phyloP scores from a whole-genome alignment of 2,329 filamentous ascomycete genomes.

The Exophiala alcalophila region DNA sequence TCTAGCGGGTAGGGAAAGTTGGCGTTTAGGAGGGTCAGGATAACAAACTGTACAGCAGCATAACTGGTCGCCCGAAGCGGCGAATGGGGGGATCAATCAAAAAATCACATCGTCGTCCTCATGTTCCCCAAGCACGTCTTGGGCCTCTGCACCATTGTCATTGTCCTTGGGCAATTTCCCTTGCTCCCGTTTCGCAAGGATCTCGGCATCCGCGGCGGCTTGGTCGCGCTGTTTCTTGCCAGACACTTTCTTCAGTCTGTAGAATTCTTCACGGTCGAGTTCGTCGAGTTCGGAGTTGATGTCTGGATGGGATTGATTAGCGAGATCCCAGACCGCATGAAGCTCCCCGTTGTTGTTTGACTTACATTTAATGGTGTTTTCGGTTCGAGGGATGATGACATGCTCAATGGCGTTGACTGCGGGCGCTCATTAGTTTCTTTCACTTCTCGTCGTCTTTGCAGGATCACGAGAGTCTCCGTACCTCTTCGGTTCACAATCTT shows the following conservation, averaged over 20 bases:
- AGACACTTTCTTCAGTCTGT: conserved; percentile 91
- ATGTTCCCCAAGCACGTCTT: conserved; percentile 68
- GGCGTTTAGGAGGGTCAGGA: conserved; percentile 9
- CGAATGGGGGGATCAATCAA: too few relatives aligned
- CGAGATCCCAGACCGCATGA: not conserved
- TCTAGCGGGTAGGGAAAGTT: conserved; percentile 5
- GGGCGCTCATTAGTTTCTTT: conserved; percentile 31
- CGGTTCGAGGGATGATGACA: conserved; percentile 92
- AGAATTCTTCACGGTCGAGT: conserved; percentile 96
- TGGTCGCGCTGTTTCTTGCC: conserved; percentile 78
- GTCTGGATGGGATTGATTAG: conserved; percentile 49
- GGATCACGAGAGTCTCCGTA: conserved; percentile 39
- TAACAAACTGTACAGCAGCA: conserved; percentile 9
- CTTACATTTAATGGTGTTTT: conserved; percentile 98
- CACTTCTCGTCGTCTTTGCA: too few relatives aligned
- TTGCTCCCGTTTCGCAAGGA: conserved; percentile 48
- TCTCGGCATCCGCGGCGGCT: conserved; percentile 68
- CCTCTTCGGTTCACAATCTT: conserved; percentile 97
- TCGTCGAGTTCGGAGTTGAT: conserved; percentile 99
- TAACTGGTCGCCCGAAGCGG: not conserved
- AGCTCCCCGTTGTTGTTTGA: not conserved
- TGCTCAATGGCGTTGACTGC: conserved; percentile 80
- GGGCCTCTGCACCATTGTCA: conserved; percentile 41
- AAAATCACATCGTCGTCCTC: conserved; percentile 88
- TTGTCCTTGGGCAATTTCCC: conserved; percentile 36